Percentiles rank a stretch among this genome's conserved stretches.
These are phyloP conservation scores for Arthroderma sp. DNA, from an alignment of 2,329 filamentous ascomycete genomes.

Conservation along the genomic window DNA sequence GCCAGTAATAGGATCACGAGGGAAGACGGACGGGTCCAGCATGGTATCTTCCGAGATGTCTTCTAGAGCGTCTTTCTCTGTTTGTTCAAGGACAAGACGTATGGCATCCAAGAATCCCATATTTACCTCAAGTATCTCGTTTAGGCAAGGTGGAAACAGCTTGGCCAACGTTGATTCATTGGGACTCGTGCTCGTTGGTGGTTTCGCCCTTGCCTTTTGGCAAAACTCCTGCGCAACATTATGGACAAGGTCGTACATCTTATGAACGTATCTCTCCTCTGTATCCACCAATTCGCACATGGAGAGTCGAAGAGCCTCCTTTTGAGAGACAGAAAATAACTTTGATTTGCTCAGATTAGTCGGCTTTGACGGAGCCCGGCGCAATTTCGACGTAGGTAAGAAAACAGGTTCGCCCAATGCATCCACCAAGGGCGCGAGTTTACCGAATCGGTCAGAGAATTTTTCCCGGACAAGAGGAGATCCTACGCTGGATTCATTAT, in stretches of 20 bases:
- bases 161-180: constrained; percentile 59
- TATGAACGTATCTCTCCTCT: constrained; percentile 84
- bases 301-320: constrained; percentile 72
- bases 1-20: constrained; percentile 35
- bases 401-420: constrained; percentile 76
- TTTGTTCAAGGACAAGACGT: constrained; percentile 64
- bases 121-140: constrained; percentile 71
- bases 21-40: constrained; percentile 36
- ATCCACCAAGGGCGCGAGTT: constrained; percentile 64
- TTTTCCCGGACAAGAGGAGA: constrained; percentile 29
- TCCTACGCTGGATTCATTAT: constrained; percentile 47
- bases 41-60: constrained; percentile 56
- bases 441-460: constrained; percentile 59
- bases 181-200: constrained; percentile 54
- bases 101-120: constrained; percentile 66
- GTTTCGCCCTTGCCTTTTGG: constrained; percentile 50
- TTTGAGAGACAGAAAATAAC: constrained; percentile 68
- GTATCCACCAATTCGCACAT: constrained; percentile 85
- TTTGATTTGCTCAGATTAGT: constrained; percentile 66
- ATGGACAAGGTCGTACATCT: constrained; percentile 71
- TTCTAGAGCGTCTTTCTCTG: constrained; percentile 63
- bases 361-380: constrained; percentile 76
- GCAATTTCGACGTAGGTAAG: constrained; percentile 70
- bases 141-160: constrained; percentile 70
- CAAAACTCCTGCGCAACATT: constrained; percentile 71